Evolutionary conservation across 1,284 basidiomycete species (phyloP).

Genomic region (Melampsora larici-populina): DNA sequence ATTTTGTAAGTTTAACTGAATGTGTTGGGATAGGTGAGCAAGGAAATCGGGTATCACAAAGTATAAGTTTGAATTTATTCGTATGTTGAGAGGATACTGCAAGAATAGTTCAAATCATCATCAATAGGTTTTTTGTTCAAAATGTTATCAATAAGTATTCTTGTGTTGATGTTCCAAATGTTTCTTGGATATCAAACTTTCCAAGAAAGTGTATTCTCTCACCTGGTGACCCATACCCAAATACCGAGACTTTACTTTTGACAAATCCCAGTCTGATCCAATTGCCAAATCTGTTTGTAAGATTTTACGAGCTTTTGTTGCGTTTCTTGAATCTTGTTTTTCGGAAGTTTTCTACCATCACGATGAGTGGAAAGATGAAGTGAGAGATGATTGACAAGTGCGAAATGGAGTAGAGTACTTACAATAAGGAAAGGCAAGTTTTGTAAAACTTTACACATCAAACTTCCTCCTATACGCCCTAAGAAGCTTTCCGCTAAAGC

Average conservation of each 20-base stretch:
- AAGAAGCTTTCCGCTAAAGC: constrained; percentile 62
- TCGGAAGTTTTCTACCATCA: background rate
- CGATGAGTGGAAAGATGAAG: background rate
- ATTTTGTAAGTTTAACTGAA: background rate
- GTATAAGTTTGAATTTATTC: background rate
- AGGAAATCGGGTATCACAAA: constrained; percentile 5
- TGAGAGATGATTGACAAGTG: constrained; percentile 42
- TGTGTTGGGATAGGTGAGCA: background rate
- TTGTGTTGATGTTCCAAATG: background rate
- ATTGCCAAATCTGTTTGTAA: background rate
- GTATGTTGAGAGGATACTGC: constrained; percentile 19
- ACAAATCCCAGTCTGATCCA: background rate
- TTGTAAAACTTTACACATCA: constrained; percentile 69
- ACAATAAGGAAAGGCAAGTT: constrained; percentile 64
- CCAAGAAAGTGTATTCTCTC: background rate
- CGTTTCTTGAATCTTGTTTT: constrained; percentile 57
- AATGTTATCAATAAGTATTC: too few relatives aligned
- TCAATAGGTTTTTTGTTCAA: too few relatives aligned
- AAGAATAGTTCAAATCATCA: background rate
- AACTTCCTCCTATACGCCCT: constrained; percentile 64
- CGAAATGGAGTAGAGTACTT: constrained; percentile 48
- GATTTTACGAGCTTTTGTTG: constrained; percentile 65
- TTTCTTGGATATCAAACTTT: too few relatives aligned
- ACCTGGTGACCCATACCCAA: constrained; percentile 24
- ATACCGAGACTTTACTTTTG: background rate